A percentile compares a stretch with the other conserved stretches of the same genome.
Evolutionary conservation across 306 rosid species (phyloP).

Genomic region (Elaeagnus macrophylla): DNA sequence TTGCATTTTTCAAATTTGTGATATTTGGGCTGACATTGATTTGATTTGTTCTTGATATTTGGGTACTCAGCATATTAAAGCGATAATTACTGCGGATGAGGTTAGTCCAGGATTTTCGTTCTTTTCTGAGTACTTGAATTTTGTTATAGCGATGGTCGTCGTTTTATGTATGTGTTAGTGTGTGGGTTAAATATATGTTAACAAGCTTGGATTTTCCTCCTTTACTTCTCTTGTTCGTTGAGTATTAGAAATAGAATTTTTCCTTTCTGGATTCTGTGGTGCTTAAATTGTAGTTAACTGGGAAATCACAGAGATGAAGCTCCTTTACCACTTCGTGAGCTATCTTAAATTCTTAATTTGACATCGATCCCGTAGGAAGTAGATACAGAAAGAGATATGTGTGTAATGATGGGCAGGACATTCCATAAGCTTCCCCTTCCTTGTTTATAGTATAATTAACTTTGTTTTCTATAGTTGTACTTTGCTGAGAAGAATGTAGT

Average conservation of each 20-base stretch:
- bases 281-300: neutral
- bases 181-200: neutral
- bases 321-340: too few relatives aligned
- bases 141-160: too few relatives aligned
- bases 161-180: neutral
- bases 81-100: conserved; percentile 95
- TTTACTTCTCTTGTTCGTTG: too few relatives aligned
- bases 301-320: neutral
- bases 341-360: too few relatives aligned
- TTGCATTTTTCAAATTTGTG: neutral
- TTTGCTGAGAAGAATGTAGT: neutral
- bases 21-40: neutral
- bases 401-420: too few relatives aligned
- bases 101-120: conserved; percentile 30
- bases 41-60: conserved; percentile 13
- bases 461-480: neutral
- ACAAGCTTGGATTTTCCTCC: neutral
- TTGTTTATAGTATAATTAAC: too few relatives aligned
- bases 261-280: neutral
- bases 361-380: too few relatives aligned
- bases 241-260: too few relatives aligned
- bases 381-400: too few relatives aligned
- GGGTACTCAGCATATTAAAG: conserved; percentile 78
- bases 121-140: neutral
- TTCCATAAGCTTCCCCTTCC: too few relatives aligned